These are phyloP conservation scores for Talaromyces ruber DNA, from an alignment of 495 filamentous ascomycete species.

Conservation along the genomic window DNA sequence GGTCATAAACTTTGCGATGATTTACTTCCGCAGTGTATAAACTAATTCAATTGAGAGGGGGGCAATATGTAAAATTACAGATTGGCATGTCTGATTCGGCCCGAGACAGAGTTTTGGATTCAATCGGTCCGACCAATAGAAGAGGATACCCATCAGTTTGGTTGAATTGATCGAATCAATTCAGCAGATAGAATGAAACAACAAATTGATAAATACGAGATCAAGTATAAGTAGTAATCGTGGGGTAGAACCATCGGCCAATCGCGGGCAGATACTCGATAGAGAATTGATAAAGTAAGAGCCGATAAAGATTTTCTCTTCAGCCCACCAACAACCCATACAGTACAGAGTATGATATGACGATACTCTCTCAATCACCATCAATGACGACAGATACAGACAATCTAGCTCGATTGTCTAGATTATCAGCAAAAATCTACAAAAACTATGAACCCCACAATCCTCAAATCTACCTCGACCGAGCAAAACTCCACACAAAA, in stretches of 20 bases:
- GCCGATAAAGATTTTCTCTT: not conserved
- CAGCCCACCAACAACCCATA: not conserved
- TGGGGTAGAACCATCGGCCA: not conserved
- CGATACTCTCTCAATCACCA: not conserved
- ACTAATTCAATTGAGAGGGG: not conserved
- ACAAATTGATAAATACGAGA: not conserved
- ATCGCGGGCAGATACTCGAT: not conserved
- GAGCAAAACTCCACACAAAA: conserved; percentile 59
- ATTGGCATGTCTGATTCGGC: not conserved
- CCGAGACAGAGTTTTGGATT: not conserved
- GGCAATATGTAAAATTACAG: not conserved
- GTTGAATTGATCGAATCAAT: not conserved
- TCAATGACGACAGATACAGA: conserved; percentile 3
- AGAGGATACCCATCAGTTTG: not conserved
- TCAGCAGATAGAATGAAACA: not conserved
- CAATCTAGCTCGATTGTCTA: conserved; percentile 8
- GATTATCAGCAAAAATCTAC: conserved; percentile 18
- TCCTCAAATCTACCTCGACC: conserved; percentile 63
- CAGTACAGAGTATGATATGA: not conserved
- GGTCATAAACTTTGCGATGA: not conserved
- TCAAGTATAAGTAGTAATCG: not conserved
- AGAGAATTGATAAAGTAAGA: not conserved
- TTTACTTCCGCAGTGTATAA: not conserved
- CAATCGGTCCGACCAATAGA: not conserved
- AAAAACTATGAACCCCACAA: conserved; percentile 58